Evolutionary conservation across 2,329 filamentous ascomycete species (phyloP), one percentile per base, ranked within the genome.

Genomic region (Cladosporium halotolerans): DNA sequence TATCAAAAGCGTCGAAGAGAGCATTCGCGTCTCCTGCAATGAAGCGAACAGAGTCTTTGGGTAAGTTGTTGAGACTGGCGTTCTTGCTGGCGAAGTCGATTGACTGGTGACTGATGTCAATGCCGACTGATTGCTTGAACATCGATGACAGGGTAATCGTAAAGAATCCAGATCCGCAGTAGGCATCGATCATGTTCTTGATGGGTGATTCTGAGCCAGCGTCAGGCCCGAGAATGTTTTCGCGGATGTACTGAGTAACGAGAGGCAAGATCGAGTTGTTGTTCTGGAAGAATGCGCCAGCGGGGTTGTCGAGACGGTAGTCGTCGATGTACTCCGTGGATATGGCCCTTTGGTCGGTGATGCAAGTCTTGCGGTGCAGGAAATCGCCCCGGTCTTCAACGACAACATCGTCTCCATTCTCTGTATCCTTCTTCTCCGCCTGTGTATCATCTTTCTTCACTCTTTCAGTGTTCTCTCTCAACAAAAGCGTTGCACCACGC

Each of bases 211-310:
- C 57, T 42, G 70, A 49, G 31, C 59, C 45, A 62, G 64, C 52
- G 66, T 47, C 63, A 53, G 23, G 83, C 84, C 49, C 53, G 2
- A 91, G 76, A 64, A 92, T 87, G 70, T 86, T 81, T 36, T 86
- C 78, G 58, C 89, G 87, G 68, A 97, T 88, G 75, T 95, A 96
- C 60, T 83, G 79, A 11, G 90, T 95, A 72, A 97, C 95, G 13
- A 76, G 73, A 31, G 88, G 83, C 19, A 99, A 84, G 72, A 99
- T 97, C 52, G 90, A 95, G 77, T 97, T 97, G 80, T 99, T 99
- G 79, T 99, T 99, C 68, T 99, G 93, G 81, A 99, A 99, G 76
- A 99, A 99, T 49, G 89, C 84, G 55, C 91, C 91, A 9, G 93
- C 93, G 2, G 88, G 89, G 74, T 95, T 97, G 68, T 85, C 85